Evolutionary conservation across 2,329 filamentous ascomycete genomes (phyloP).

Genomic region (Aspergillus cejpii): DNA sequence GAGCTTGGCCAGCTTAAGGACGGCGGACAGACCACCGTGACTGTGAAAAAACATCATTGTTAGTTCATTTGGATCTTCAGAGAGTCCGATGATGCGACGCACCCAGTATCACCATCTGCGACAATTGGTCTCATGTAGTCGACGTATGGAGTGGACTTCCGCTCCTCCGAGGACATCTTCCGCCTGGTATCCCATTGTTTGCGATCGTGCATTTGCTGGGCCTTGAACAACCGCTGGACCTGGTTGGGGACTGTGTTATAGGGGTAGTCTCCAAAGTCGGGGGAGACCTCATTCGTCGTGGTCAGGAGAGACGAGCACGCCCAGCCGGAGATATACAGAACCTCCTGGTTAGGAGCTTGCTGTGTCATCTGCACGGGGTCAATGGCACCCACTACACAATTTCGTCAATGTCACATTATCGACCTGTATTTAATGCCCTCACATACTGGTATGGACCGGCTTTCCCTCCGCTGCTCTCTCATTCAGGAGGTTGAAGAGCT

Average conservation of each 20-base stretch:
- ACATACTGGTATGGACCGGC: constrained; percentile 82
- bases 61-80: not conserved
- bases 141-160: constrained; percentile 69
- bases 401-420: constrained; percentile 9
- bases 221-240: constrained; percentile 91
- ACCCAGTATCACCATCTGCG: constrained; percentile 88
- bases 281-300: constrained; percentile 91
- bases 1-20: constrained; percentile 92
- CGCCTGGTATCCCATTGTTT: constrained; percentile 86
- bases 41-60: constrained; percentile 33
- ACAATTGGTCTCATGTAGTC: constrained; percentile 95
- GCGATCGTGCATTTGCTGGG: constrained; percentile 92
- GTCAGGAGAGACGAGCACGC: constrained; percentile 91
- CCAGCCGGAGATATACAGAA: constrained; percentile 95
- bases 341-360: constrained; percentile 90
- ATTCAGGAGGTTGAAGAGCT: constrained; percentile 83
- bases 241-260: constrained; percentile 99
- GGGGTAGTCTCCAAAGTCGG: constrained; percentile 96
- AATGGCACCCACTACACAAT: constrained; percentile 77
- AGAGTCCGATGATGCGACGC: constrained; percentile 10
- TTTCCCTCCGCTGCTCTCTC: constrained; percentile 70
- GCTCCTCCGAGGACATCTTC: constrained; percentile 66
- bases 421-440: not conserved
- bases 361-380: constrained; percentile 99
- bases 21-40: constrained; percentile 84